Base-by-base conservation (phyloP, 371 early-diverging fungal genomes). In the Mortierella sp. region DNA sequence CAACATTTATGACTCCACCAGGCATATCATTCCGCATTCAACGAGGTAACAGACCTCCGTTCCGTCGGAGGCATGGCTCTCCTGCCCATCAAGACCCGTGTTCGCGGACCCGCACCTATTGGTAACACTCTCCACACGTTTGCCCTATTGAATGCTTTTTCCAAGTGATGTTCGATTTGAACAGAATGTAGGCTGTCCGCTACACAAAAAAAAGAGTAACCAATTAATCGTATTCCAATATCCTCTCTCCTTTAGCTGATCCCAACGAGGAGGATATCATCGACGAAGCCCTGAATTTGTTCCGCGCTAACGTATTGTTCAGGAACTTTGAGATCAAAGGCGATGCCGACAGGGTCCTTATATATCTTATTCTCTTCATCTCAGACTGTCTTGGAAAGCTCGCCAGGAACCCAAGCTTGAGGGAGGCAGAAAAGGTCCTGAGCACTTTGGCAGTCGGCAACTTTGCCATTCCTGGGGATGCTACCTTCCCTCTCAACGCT, bases 271-370 rank as follows among this genome's bases (percentile, higher is more conserved):
- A 94, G 48, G 99, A 99, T 81, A 91, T 94, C 50, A 84, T 99
- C 64, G 97, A 97, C 67, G 99, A 99, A 79, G 93, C 97, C 21
- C 78, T 99, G 51, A 87, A 86, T 64, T 80, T 97, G 56, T 99
- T 95, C 85, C 92, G 97, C 41, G 95, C 98, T 68, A 99, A 99
- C 84, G 93, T 93, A 79, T 86, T 98, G 47, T 99, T 97, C 87
- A 91, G 95, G 65, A 98, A 98, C 88, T 99, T 96, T 87, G 98
- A 99, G 79, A 95, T 99, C 81, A 93, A 97, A 76, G 97, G 97
- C 41, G 82, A 82, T 52, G 94, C 89, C 44, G 99, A 99, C 82
- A 90, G 98, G 34, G 90, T 95, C 30, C 84, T 99, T 43, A 96
- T 99, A 72, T 99, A 99, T 82, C 72, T 94, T 19, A 93, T 94